Evolutionary conservation across 352 stramenopile genomes (phyloP).

Genomic region (Pythium biforme): DNA sequence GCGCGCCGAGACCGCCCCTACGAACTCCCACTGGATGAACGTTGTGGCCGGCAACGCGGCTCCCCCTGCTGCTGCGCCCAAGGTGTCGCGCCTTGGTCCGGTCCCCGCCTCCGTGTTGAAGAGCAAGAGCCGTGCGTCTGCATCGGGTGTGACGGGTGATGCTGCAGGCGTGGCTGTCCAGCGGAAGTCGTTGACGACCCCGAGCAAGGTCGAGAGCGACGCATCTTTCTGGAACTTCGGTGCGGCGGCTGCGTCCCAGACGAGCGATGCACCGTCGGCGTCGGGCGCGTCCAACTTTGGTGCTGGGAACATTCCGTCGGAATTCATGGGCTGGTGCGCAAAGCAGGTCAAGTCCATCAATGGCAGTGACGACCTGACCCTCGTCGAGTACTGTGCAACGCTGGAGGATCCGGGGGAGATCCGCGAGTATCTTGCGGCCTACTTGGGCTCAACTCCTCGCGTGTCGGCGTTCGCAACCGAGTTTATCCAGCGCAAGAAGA

Average conservation of each 20-base stretch:
- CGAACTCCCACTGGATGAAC: conserved; percentile 83
- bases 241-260: conserved; percentile 34
- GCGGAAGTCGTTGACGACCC: conserved; percentile 30
- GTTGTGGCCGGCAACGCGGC: conserved; percentile 70
- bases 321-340: conserved; percentile 77
- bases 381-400: conserved; percentile 94
- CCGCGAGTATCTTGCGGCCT: conserved; percentile 94
- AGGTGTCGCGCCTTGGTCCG: conserved; percentile 60
- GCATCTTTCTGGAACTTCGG: conserved; percentile 88
- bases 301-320: conserved; percentile 45
- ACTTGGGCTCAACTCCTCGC: conserved; percentile 93
- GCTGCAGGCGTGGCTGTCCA: conserved; percentile 1
- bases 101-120: conserved; percentile 83
- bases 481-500: conserved; percentile 95
- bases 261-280: conserved; percentile 15
- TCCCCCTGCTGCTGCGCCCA: conserved; percentile 43
- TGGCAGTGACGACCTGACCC: conserved; percentile 74
- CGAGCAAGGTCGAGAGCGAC: conserved; percentile 54
- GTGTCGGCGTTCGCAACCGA: conserved; percentile 98
- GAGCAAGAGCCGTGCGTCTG: conserved; percentile 51
- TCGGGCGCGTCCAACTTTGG: conserved; percentile 36
- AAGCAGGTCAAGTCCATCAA: conserved; percentile 83
- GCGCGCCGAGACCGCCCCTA: conserved; percentile 32
- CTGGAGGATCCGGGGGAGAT: conserved; percentile 94
- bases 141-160: conserved; percentile 14